Evolutionary conservation across 2,329 filamentous ascomycete genomes (phyloP).

Genomic region (Chaetomiaceae sp.): DNA sequence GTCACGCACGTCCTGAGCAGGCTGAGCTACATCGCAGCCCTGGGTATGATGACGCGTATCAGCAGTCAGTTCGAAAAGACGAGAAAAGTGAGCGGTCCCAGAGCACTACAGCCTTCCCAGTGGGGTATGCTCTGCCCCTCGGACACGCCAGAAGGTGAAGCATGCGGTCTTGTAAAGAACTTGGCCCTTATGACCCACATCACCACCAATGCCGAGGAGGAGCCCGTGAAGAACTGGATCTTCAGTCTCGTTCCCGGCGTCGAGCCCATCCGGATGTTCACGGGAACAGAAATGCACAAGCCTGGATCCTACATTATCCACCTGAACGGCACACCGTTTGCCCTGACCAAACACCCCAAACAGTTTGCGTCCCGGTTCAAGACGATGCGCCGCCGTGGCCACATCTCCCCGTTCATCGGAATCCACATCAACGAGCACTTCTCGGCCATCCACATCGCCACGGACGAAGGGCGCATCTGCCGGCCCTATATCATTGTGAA

Average conservation of each 20-base stretch:
- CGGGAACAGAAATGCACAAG: conserved; percentile 79
- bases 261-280: conserved; percentile 63
- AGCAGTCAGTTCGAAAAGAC: conserved; percentile 99
- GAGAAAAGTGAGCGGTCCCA: conserved; percentile 88
- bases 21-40: conserved; percentile 89
- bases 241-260: conserved; percentile 84
- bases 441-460: conserved; percentile 87
- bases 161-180: conserved; percentile 97
- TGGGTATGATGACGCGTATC: conserved; percentile 99
- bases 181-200: conserved; percentile 98
- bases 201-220: conserved; percentile 92
- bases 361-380: conserved; percentile 81
- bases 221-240: conserved; percentile 78
- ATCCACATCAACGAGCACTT: conserved; percentile 95
- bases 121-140: conserved; percentile 98
- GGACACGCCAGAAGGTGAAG: conserved; percentile 97
- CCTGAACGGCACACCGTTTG: conserved; percentile 91
- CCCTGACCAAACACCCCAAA: conserved; percentile 80
- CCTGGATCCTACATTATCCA: conserved; percentile 85
- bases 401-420: conserved; percentile 93
- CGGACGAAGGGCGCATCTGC: conserved; percentile 94
- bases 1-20: conserved; percentile 95
- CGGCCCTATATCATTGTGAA: conserved; percentile 94
- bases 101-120: conserved; percentile 93
- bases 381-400: conserved; percentile 78